Conservation (phyloP, 768 basidiomycete species). For the Dacryopinax primogenitus region DNA sequence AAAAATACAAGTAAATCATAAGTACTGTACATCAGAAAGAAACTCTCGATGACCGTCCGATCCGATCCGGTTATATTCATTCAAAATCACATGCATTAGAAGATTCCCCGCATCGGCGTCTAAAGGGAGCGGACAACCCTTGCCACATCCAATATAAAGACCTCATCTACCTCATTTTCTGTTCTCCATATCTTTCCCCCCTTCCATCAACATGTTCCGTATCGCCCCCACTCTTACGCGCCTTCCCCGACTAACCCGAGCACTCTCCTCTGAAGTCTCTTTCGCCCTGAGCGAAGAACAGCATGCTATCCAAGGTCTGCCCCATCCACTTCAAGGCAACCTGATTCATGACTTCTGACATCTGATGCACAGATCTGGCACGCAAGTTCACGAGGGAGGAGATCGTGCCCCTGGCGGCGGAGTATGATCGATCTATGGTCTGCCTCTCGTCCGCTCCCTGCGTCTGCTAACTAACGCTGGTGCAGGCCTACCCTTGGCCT, state of each 20-base stretch:
- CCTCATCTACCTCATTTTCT: too few relatives aligned
- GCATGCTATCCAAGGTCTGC: conserved; percentile 24
- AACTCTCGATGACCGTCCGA: too few relatives aligned
- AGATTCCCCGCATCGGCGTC: too few relatives aligned
- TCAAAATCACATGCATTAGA: too few relatives aligned
- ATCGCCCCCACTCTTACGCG: neutral
- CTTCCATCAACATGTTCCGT: neutral
- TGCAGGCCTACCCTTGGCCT: conserved; percentile 28
- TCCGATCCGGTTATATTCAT: too few relatives aligned
- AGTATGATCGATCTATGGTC: conserved; percentile 29
- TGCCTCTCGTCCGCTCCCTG: conserved; percentile 1
- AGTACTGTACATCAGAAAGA: too few relatives aligned
- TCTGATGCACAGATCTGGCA: conserved; percentile 20
- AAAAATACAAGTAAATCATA: too few relatives aligned
- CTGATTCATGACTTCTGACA: neutral
- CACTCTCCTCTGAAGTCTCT: conserved; percentile 5
- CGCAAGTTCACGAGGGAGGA: conserved; percentile 21
- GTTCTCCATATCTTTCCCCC: too few relatives aligned
- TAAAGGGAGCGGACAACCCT: too few relatives aligned
- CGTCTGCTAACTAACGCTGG: neutral
- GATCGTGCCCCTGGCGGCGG: conserved; percentile 28
- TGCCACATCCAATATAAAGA: too few relatives aligned
- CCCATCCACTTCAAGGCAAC: too few relatives aligned
- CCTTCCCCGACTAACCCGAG: neutral
- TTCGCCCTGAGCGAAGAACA: conserved; percentile 30